Evolutionary conservation across 768 basidiomycete genomes (phyloP).

Genomic region (Xerocomus spinulosus): DNA sequence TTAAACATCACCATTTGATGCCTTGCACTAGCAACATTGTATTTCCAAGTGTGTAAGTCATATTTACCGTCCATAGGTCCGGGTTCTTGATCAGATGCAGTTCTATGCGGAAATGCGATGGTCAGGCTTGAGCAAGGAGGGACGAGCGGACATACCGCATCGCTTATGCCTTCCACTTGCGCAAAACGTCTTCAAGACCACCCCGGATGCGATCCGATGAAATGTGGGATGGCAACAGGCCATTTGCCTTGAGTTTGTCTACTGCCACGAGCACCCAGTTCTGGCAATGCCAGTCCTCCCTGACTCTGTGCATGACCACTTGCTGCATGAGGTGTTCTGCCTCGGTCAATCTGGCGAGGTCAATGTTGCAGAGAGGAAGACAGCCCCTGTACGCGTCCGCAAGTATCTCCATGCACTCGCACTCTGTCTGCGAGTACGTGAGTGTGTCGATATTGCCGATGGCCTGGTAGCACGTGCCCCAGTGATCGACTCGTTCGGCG

Average conservation of each 20-base stretch:
- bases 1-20: not conserved
- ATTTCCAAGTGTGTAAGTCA: not conserved
- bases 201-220: constrained; percentile 17
- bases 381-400: constrained; percentile 28
- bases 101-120: not conserved
- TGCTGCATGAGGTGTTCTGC: constrained; percentile 20
- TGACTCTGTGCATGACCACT: constrained; percentile 22
- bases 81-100: no score
- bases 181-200: constrained; percentile 23
- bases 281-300: constrained; percentile 32
- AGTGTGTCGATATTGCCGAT: constrained; percentile 29
- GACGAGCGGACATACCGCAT: not conserved
- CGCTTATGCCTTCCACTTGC: constrained; percentile 19
- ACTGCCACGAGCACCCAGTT: constrained; percentile 26
- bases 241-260: constrained; percentile 19
- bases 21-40: not conserved
- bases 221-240: constrained; percentile 14
- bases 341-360: constrained; percentile 10
- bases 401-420: constrained; percentile 31
- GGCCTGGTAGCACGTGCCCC: constrained; percentile 29
- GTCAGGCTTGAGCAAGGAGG: constrained; percentile 4
- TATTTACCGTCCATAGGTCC: no score
- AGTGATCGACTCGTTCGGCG: constrained; percentile 26
- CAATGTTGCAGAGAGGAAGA: constrained; percentile 22
- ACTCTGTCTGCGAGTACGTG: constrained; percentile 22